Base-by-base conservation (phyloP, 495 filamentous ascomycete genomes). In the Hypoxylon cercidicola region DNA sequence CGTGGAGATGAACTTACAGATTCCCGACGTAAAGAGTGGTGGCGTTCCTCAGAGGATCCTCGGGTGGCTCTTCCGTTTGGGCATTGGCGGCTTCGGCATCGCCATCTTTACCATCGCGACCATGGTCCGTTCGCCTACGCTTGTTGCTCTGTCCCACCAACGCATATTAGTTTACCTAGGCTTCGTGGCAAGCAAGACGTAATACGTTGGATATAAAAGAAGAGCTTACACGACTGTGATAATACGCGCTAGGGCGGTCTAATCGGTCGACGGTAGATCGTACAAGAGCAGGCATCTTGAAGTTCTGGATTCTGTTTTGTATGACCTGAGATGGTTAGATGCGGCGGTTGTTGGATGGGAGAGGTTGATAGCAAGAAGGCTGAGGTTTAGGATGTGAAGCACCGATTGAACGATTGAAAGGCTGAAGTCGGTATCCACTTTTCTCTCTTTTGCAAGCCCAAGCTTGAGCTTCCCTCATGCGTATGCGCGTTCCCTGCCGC, bases 1-100 rank as follows among this genome's bases (percentile, higher is more conserved):
- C 13, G 49, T 18, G 37, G 39, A 48, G 47, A 25, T 10, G 32
- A 44, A 79, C 92, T 65, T 83, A 96, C 92, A 99, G 82, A 74
- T 99, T 99, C 48, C 95, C 95, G 37, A 99, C 93, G 64, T 99
- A 99, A 71, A 99, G 91, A 4, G 95, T 99, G 10, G 95, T 91
- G 39, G 95, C 93, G 74, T 95, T 86, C 62, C 84, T 89, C 59
- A 99, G 81, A 41, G 90, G 89, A 55, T 96, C 90, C 28, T 88
- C 85, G 7, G 79, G 75, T 4, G 83, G 77, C 41, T 89, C 85
- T 41, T 84, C 80, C 11, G 77, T 73, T 39, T 82, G 79, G 64
- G 64, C 79, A 59, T 78, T 81, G 40, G 62, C 76, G 23, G 78
- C 77, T 5, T 79, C 78, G 30, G 46, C 41, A 11, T 82, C 82